Evolutionary conservation across 2,329 filamentous ascomycete species (phyloP).

Genomic region (Chaetomium strumarium): DNA sequence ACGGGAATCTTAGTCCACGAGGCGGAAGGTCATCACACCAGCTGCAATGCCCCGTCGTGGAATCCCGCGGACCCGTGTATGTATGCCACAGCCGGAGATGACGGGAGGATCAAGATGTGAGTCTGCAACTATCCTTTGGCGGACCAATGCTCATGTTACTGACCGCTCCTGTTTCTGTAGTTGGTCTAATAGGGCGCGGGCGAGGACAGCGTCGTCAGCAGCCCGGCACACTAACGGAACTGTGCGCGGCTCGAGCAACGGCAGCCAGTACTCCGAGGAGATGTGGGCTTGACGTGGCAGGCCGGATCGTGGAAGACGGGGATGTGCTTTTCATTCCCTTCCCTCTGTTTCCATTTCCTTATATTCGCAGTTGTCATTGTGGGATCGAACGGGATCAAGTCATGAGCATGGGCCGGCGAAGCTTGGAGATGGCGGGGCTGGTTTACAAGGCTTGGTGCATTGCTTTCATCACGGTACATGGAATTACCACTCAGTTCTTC

Average conservation of each 20-base stretch:
- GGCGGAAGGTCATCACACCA: constrained; percentile 65
- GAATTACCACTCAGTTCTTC: background rate
- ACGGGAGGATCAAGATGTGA: constrained; percentile 79
- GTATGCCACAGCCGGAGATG: constrained; percentile 89
- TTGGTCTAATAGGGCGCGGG: constrained; percentile 33
- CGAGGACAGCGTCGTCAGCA: constrained; percentile 10
- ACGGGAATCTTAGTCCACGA: constrained; percentile 71
- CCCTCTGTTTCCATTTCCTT: background rate
- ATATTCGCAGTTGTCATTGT: no score
- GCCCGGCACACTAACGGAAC: constrained; percentile 12
- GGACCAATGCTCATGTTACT: background rate
- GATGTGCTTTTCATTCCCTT: background rate
- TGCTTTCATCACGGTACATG: constrained; percentile 2
- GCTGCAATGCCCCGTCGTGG: constrained; percentile 87
- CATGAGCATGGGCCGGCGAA: constrained; percentile 19
- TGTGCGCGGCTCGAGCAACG: constrained; percentile 5
- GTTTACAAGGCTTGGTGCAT: background rate
- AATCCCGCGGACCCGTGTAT: constrained; percentile 76
- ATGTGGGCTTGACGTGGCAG: background rate
- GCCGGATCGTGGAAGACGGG: background rate
- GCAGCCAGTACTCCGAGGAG: constrained; percentile 3
- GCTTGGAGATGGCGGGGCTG: constrained; percentile 8
- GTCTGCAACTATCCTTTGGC: constrained; percentile 30
- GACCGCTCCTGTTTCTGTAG: constrained; percentile 1
- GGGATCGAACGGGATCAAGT: no score